Percentiles rank a stretch among this genome's conserved stretches.
phyloP scores from a whole-genome alignment of 495 filamentous ascomycete species.

The Lasiosphaeria miniovina region DNA sequence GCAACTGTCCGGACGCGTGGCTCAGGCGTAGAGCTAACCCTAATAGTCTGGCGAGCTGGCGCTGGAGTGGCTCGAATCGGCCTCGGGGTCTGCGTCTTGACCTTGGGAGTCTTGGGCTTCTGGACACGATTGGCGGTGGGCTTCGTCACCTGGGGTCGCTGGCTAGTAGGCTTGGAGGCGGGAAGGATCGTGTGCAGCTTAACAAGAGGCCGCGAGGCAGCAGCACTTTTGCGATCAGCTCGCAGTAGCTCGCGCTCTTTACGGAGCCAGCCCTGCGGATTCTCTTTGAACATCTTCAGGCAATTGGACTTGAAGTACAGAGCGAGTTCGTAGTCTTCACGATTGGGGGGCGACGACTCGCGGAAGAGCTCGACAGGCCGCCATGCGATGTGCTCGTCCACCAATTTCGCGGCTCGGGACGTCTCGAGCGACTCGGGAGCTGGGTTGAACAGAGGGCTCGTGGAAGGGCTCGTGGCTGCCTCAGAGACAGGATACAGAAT shows the following conservation, averaged over 20 bases:
- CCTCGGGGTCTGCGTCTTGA: slow-evolving; percentile 26
- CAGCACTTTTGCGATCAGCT: slow-evolving; percentile 44
- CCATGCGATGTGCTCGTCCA: slow-evolving; percentile 66
- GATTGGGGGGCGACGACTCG: slow-evolving; percentile 58
- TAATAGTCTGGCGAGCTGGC: slow-evolving; percentile 30
- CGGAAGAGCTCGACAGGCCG: slow-evolving; percentile 56
- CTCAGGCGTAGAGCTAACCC: slow-evolving; percentile 46
- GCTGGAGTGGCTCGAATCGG: slow-evolving; percentile 29
- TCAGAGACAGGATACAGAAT: slow-evolving; percentile 57
- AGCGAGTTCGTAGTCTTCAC: slow-evolving; percentile 66
- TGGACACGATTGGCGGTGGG: slow-evolving; percentile 45
- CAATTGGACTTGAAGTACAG: slow-evolving; percentile 66
- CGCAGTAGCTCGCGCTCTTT: slow-evolving; percentile 59
- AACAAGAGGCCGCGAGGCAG: slow-evolving; percentile 24
- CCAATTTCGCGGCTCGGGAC: slow-evolving; percentile 28
- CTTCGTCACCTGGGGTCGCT: slow-evolving; percentile 37
- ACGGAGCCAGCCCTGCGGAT: slow-evolving; percentile 59
- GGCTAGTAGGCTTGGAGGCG: slow-evolving; percentile 37
- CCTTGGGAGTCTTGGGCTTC: slow-evolving; percentile 28
- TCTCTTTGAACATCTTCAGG: slow-evolving; percentile 53
- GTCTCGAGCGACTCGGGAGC: slow-evolving; percentile 37
- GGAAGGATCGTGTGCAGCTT: slow-evolving; percentile 42
- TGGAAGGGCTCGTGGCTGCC: slow-evolving; percentile 39
- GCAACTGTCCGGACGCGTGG: slow-evolving; percentile 40
- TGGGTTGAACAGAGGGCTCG: slow-evolving; percentile 57